phyloP scores from a whole-genome alignment of 1,284 basidiomycete genomes.

The Ceratobasidium sp. region DNA sequence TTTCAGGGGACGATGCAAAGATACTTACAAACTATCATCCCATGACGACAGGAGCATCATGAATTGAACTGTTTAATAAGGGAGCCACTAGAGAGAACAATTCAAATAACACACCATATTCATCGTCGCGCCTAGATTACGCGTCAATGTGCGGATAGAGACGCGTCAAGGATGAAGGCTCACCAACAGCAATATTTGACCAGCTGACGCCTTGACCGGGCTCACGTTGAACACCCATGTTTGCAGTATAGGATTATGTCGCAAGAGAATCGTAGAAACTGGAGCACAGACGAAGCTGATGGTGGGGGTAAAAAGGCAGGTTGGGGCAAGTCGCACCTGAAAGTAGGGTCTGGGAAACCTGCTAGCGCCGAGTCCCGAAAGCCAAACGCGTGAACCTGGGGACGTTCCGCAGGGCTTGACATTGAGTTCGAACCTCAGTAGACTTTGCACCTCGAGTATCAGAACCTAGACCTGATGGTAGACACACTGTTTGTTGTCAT shows the following conservation, averaged over 20 bases:
- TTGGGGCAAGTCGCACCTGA: slow-evolving; percentile 47
- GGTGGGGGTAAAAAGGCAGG: slow-evolving; percentile 48
- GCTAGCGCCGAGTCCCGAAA: slow-evolving; percentile 40
- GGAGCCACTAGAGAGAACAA: background rate
- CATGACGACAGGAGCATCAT: background rate
- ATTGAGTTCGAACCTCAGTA: slow-evolving; percentile 1
- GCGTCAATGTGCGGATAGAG: slow-evolving; percentile 28
- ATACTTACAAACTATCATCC: slow-evolving; percentile 47
- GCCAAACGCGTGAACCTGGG: slow-evolving; percentile 13
- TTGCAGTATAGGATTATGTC: slow-evolving; percentile 24
- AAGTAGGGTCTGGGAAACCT: slow-evolving; percentile 36
- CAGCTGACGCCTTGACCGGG: slow-evolving; percentile 94
- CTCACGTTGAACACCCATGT: slow-evolving; percentile 81
- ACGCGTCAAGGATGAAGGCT: slow-evolving; percentile 53
- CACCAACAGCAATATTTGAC: slow-evolving; percentile 99
- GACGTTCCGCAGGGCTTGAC: background rate
- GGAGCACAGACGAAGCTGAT: slow-evolving; percentile 23
- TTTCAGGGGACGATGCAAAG: background rate
- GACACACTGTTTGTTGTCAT: background rate
- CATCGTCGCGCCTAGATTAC: slow-evolving; percentile 85
- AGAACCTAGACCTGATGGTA: background rate
- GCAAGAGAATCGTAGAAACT: slow-evolving; percentile 32
- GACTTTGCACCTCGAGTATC: background rate
- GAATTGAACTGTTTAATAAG: background rate
- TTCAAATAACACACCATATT: slow-evolving; percentile 76